Base-by-base conservation (phyloP, 2,329 filamentous ascomycete genomes). In the Tolypocladium amazonense region DNA sequence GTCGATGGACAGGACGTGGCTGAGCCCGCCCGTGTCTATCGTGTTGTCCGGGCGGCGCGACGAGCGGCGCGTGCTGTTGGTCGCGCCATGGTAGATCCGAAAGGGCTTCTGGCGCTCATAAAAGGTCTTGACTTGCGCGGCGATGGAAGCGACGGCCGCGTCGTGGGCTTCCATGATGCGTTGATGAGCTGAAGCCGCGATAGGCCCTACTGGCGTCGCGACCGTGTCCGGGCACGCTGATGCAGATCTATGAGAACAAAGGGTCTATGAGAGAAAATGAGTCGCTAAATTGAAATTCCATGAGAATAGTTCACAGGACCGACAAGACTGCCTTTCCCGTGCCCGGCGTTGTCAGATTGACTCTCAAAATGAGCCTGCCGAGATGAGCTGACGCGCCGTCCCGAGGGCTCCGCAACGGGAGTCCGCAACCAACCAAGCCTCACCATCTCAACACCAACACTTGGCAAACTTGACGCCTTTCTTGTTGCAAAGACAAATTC, bases 81-180 rank as follows among this genome's bases (percentile, higher is more conserved):
- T 91, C 0, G 87, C 85, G 62, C 89, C 89, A 73, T 92, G 88
- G 66, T 85, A 88, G 68, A 92, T 86, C n/a, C 88, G 81, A 72
- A 89, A 92, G 2, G 86, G 82, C 68, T 76, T 71, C 60, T 75
- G 70, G 9, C 65, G 69, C 3, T 71, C 67, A 58, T 78, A 69
- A 64, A 83, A 82, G 5, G 75, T 67, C 60, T 71, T 71, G 38
- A 82, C 73, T 27, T 76, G 72, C 38, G 70, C 66, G 0, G 79
- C 73, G 55, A 83, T 75, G 58, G 68, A 66, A 23, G 69, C 62
- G n/a, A 83, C 78, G 11, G 74, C 72, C 3, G 68, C 66, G 27
- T 77, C 67, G 66, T 83, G 81, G 25, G 72, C 70, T 27, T 81
- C 77, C 78, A 73, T 74, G 43, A 58, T 38, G 27, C 56, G 6